phyloP scores from a whole-genome alignment of 495 filamentous ascomycete genomes.

The Aspergillus cristatus region DNA sequence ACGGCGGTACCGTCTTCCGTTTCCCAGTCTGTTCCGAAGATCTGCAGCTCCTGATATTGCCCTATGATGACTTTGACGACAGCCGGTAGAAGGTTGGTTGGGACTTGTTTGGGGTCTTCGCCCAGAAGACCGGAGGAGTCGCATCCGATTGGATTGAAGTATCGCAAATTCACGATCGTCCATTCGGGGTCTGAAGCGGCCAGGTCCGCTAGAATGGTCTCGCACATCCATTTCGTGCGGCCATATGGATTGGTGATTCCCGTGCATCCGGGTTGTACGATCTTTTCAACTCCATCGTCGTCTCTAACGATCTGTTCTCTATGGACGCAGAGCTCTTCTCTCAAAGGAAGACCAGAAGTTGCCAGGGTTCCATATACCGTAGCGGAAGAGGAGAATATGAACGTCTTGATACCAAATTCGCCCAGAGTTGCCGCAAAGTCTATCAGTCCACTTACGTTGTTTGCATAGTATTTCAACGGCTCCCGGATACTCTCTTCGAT shows the following conservation, averaged over 20 bases:
- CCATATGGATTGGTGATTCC: slow-evolving; percentile 59
- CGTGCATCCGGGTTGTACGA: slow-evolving; percentile 32
- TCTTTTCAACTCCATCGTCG: slow-evolving; percentile 19
- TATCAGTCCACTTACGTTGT: slow-evolving; percentile 57
- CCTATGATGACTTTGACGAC: slow-evolving; percentile 52
- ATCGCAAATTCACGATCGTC: slow-evolving; percentile 53
- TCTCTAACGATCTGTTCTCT: slow-evolving; percentile 31
- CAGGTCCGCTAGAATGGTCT: slow-evolving; percentile 55
- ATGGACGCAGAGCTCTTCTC: slow-evolving; percentile 53
- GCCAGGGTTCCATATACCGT: slow-evolving; percentile 55
- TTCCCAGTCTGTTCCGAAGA: slow-evolving; percentile 57
- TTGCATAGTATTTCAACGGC: slow-evolving; percentile 54
- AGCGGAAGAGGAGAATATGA: slow-evolving; percentile 58
- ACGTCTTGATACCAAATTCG: slow-evolving; percentile 52
- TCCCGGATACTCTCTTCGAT: slow-evolving; percentile 43
- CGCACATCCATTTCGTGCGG: slow-evolving; percentile 57
- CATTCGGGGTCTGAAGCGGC: slow-evolving; percentile 49
- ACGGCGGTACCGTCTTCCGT: slow-evolving; percentile 54
- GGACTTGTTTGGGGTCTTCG: slow-evolving; percentile 52
- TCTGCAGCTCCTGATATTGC: slow-evolving; percentile 39
- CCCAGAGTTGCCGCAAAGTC: slow-evolving; percentile 46
- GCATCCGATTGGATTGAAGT: slow-evolving; percentile 62
- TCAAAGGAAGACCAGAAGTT: slow-evolving; percentile 42
- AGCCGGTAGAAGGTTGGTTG: slow-evolving; percentile 56
- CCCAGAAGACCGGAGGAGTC: slow-evolving; percentile 55